phyloP scores from a whole-genome alignment of 805 yeast genomes.

The Ogataea philodendri region DNA sequence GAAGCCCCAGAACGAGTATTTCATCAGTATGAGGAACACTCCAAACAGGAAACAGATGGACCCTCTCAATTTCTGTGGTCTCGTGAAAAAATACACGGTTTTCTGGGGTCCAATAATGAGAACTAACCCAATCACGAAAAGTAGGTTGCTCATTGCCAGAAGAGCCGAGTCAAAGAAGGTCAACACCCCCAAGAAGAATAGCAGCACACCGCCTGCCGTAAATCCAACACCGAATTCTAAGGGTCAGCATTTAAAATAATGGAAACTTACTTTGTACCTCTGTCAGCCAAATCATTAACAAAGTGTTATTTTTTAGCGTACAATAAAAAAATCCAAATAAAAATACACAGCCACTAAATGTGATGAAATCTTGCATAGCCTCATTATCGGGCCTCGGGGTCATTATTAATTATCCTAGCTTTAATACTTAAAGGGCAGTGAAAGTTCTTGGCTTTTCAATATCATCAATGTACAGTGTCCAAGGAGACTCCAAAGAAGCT shows the following conservation, averaged over 20 bases:
- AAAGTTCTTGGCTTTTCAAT: background rate
- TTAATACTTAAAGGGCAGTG: no score
- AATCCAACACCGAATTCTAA: constrained; percentile 88
- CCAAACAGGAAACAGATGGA: constrained; percentile 78
- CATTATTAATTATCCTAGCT: no score
- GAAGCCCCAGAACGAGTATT: constrained; percentile 82
- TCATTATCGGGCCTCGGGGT: no score
- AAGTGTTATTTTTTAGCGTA: constrained; percentile 1
- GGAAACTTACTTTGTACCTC: constrained; percentile 68
- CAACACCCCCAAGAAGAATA: constrained; percentile 77
- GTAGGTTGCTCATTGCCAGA: constrained; percentile 82
- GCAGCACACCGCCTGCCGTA: constrained; percentile 79
- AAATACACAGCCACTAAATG: constrained; percentile 4
- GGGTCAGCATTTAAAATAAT: background rate
- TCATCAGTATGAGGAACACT: constrained; percentile 67
- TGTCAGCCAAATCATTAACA: constrained; percentile 66
- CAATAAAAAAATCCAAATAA: no score
- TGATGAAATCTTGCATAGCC: constrained; percentile 2
- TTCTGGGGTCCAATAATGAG: constrained; percentile 86
- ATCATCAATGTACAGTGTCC: no score
- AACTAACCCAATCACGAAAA: constrained; percentile 77
- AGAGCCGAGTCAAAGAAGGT: constrained; percentile 87
- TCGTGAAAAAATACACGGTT: constrained; percentile 76
- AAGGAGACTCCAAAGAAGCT: background rate
- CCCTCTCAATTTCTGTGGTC: constrained; percentile 86